Percentiles rank a stretch among this genome's conserved stretches.
These are phyloP conservation scores for Ophiocordyceps sinensis DNA, from an alignment of 2,329 filamentous ascomycete genomes.

Conservation along the genomic window DNA sequence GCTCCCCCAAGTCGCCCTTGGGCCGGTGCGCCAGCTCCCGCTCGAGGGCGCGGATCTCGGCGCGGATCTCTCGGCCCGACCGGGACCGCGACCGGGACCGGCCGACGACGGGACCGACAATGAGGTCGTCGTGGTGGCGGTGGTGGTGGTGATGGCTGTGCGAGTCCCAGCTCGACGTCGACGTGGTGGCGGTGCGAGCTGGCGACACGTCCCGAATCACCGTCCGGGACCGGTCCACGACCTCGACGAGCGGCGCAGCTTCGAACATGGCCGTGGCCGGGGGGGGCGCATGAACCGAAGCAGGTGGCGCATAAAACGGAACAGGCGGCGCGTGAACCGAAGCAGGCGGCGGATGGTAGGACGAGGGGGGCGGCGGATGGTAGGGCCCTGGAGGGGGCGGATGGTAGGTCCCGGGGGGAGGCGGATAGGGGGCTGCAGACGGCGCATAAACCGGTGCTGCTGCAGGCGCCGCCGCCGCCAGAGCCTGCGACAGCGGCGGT, in stretches of 20 bases:
- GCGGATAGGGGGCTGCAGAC: slow-evolving; percentile 12
- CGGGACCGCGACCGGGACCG: slow-evolving; percentile 27
- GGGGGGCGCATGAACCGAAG: slow-evolving; percentile 10
- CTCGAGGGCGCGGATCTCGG: slow-evolving; percentile 60
- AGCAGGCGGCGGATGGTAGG: no score
- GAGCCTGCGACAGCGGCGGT: slow-evolving; percentile 14
- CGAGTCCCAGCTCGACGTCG: slow-evolving; percentile 16
- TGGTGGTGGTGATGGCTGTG: slow-evolving; percentile 12
- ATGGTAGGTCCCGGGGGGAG: slow-evolving; percentile 4
- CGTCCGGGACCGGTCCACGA: slow-evolving; percentile 31
- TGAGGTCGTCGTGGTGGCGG: slow-evolving; percentile 12
- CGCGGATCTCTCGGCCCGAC: slow-evolving; percentile 49
- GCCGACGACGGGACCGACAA: slow-evolving; percentile 18
- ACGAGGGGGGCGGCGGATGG: slow-evolving; percentile 7
- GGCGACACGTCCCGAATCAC: slow-evolving; percentile 37
- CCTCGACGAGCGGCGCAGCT: slow-evolving; percentile 18
- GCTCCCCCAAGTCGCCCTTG: slow-evolving; percentile 23
- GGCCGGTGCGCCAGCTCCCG: slow-evolving; percentile 24
- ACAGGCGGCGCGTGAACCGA: slow-evolving; percentile 9
- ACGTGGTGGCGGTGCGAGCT: slow-evolving; percentile 21
- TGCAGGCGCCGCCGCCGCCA: slow-evolving; percentile 12
- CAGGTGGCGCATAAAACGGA: no score
- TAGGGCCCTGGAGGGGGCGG: not conserved
- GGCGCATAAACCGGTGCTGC: slow-evolving; percentile 1
- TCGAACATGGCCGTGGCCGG: slow-evolving; percentile 3